Evolutionary conservation across 164 flowering plant genomes (phyloP), one percentile per base, ranked within the genome.

Genomic region (Nymphaea thermarum): DNA sequence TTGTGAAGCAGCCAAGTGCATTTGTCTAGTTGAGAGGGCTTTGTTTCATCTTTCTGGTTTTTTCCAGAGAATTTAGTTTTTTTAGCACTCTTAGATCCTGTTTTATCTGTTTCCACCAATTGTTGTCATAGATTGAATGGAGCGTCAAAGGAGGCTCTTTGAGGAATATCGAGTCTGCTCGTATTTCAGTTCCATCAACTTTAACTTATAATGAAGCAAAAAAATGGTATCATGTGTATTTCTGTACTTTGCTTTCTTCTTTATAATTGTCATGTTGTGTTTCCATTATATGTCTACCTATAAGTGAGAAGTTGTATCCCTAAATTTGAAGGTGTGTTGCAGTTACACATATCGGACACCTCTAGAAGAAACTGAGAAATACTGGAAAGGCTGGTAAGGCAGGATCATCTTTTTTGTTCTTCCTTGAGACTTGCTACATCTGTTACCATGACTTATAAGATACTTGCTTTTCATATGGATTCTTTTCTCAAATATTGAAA

Each of bases 301-400:
- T 47, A 47, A 5, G 11, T 47, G 11, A 47, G 7, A 6, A 47
- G 55, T 14, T 14, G 63, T 36, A 41, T 61, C 62, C 76, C 73
- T 80, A 65, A 70, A 66, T 71, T 73, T 76, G 68, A 73, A 70
- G 71, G 63, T 72, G 41, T 77, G 59, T 65, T 81, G 80, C 88
- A 94, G 99, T 80, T 94, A 90, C 71, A 80, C 81, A 59, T 82
- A 86, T 74, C 78, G 92, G 71, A 82, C 98, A 71, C 79, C 73
- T 64, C 75, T 94, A 63, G 91, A 86, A 76, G 87, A 91, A 81
- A 90, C 98, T 57, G 96, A 91, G 79, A 82, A 81, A 68, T 86
- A 88, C 74, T 94, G 99, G 99, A 85, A 82, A 79, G 92, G 91
- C 81, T 94, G 99, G 99, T 94, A 79, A 41, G 81, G 69, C 17